These are phyloP conservation scores for Ascochyta lentis DNA, from an alignment of 2,329 filamentous ascomycete genomes.

Conservation along the genomic window DNA sequence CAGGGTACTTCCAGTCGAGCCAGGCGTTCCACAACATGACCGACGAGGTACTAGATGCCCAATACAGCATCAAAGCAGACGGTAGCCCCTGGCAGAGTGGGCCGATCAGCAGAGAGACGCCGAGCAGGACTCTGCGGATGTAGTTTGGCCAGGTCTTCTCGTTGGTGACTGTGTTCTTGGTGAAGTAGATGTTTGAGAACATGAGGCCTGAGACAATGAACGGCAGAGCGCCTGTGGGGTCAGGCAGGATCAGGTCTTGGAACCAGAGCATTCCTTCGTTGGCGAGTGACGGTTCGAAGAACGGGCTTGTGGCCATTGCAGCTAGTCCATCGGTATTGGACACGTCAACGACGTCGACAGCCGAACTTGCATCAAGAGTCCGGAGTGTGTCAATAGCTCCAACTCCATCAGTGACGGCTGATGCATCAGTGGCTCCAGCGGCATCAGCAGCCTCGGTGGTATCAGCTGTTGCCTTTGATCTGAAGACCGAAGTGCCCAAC, in stretches of 20 bases:
- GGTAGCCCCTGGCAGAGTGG: constrained; percentile 47
- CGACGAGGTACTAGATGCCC: constrained; percentile 43
- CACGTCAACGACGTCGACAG: not conserved
- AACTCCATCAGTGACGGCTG: not conserved
- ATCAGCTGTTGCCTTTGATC: constrained; percentile 12
- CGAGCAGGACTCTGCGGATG: constrained; percentile 36
- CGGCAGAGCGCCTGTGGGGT: constrained; percentile 60
- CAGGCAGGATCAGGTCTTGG: constrained; percentile 60
- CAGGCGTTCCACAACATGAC: constrained; percentile 45
- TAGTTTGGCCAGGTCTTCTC: constrained; percentile 23
- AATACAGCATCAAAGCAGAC: constrained; percentile 52
- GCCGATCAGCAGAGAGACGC: constrained; percentile 40
- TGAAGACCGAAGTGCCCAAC: constrained; percentile 24
- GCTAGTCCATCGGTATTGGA: constrained; percentile 14
- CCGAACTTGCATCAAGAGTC: not conserved
- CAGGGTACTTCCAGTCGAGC: constrained; percentile 41
- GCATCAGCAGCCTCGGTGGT: not conserved
- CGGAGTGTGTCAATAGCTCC: not conserved
- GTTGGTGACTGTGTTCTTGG: constrained; percentile 28
- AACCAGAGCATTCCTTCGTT: constrained; percentile 69
- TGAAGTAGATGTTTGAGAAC: constrained; percentile 54
- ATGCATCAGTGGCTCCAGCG: not conserved
- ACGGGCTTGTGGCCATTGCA: constrained; percentile 22
- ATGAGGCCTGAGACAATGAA: constrained; percentile 57
- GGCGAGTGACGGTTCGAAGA: constrained; percentile 59